Evolutionary conservation across 352 stramenopile species (phyloP), one percentile per base, ranked within the genome.

Genomic region (Pythium phragmiticola): DNA sequence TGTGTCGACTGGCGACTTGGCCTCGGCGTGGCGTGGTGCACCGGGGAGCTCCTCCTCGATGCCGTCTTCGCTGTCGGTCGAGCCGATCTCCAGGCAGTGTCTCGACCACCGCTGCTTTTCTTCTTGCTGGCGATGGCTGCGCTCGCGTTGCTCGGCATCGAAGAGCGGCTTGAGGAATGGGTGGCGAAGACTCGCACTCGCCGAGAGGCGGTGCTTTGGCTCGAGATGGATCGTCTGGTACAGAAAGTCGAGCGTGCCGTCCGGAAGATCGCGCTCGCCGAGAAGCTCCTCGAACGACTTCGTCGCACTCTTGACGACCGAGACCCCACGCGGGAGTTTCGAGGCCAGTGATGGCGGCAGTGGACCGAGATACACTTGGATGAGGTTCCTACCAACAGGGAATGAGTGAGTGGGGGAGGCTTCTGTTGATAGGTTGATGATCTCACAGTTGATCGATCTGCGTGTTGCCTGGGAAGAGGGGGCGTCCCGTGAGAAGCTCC

Each of bases 21-120:
- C 11, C 34, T 57, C 57, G 16, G 56, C 57, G 6, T 11, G 34
- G 9, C 77, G 30, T 30, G 26, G 26, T 2, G 28, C 69, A 14
- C 78, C 78, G 41, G 77, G 75, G 48, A 94, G 90, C 26, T 91
- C 83, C 59, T 94, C 85, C 55, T 94, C 82, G 30, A 94, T 94
- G 36, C 83, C 82, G 52, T 92, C 85, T 33, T 88, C 80, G 9
- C 62, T 64, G 30, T 69, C 62, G 3, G 55, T 37, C 17, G 60
- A 49, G n/a, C 52, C 60, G 34, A 51, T 34, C 52, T 53, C 53
- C 16, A 55, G 43, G 41, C 50, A 59, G 7, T 48, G 42, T 17
- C 51, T 55, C 67, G 39, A 63, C 2, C 46, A 55, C 7, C 67
- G 43, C 37, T 74, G 54, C 55, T 76, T 76, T 19, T 79, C 76